Percentiles rank a stretch among this genome's conserved stretches.
Evolutionary conservation across 352 stramenopile genomes (phyloP).

Genomic region (Pythium phragmitis): DNA sequence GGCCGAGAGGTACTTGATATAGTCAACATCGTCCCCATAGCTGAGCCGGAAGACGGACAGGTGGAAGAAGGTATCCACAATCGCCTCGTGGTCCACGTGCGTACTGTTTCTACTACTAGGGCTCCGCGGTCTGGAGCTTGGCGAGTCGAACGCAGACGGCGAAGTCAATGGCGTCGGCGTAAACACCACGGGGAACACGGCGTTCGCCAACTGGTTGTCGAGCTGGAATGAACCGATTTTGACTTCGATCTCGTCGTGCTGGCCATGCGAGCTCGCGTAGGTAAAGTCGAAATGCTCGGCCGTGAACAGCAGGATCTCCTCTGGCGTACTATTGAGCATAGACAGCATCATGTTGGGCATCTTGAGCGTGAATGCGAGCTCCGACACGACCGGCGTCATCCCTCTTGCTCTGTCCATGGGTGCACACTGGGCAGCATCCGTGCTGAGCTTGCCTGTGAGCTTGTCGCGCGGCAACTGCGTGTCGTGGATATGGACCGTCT

Average conservation of each 20-base stretch:
- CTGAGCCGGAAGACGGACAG: slow-evolving; percentile 73
- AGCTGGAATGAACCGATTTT: slow-evolving; percentile 83
- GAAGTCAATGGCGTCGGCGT: slow-evolving; percentile 57
- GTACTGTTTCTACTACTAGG: background rate
- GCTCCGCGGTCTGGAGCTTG: slow-evolving; percentile 23
- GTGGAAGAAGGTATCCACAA: slow-evolving; percentile 62
- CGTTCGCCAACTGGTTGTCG: slow-evolving; percentile 74
- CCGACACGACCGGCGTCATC: slow-evolving; percentile 40
- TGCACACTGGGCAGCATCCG: slow-evolving; percentile 1
- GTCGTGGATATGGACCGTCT: slow-evolving; percentile 80
- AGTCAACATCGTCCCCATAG: slow-evolving; percentile 84
- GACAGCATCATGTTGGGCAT: slow-evolving; percentile 71
- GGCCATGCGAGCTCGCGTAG: slow-evolving; percentile 61
- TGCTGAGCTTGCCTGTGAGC: slow-evolving; percentile 55
- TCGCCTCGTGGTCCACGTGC: slow-evolving; percentile 20
- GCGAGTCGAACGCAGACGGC: slow-evolving; percentile 20
- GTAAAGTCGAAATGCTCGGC: slow-evolving; percentile 64
- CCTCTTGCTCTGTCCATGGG: background rate
- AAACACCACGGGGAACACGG: slow-evolving; percentile 83
- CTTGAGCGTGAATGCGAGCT: slow-evolving; percentile 53
- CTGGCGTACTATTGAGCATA: slow-evolving; percentile 67
- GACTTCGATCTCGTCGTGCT: slow-evolving; percentile 82
- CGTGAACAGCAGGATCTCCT: slow-evolving; percentile 76
- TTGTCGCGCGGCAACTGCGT: slow-evolving; percentile 57
- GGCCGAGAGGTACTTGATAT: slow-evolving; percentile 84